Evolutionary conservation across 257 asterid species (phyloP).

Genomic region (Mentha longifolia): DNA sequence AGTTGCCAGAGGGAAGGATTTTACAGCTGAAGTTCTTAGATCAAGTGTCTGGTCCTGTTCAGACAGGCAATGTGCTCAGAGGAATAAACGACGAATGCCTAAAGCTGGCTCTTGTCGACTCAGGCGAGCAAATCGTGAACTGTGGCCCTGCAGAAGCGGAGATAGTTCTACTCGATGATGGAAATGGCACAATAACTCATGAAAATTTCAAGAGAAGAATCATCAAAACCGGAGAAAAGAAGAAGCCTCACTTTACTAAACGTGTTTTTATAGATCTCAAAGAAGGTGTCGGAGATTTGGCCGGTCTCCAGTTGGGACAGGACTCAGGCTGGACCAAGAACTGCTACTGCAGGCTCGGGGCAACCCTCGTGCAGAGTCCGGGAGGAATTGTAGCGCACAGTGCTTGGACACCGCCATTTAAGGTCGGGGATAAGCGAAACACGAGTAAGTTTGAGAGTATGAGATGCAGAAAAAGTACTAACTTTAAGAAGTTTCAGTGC

Average conservation of each 20-base stretch:
- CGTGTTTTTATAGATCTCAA: conserved; percentile 31
- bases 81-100: conserved; percentile 39
- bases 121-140: conserved; percentile 27
- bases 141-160: conserved; percentile 48
- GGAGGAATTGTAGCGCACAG: conserved; percentile 40
- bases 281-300: conserved; percentile 42
- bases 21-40: conserved; percentile 48
- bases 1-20: conserved; percentile 30
- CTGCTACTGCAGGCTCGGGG: conserved; percentile 55
- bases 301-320: conserved; percentile 44
- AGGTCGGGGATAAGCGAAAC: conserved; percentile 47
- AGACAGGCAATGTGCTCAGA: conserved; percentile 47
- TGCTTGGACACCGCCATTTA: conserved; percentile 47
- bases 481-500: too few species aligned
- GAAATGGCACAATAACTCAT: conserved; percentile 25
- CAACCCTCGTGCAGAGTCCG: conserved; percentile 33
- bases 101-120: conserved; percentile 48
- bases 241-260: conserved; percentile 49
- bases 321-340: conserved; percentile 40
- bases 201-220: conserved; percentile 43
- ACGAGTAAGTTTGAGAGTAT: conserved; percentile 36
- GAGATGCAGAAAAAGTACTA: too few species aligned
- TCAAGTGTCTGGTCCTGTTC: conserved; percentile 39
- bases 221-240: conserved; percentile 41
- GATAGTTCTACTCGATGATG: conserved; percentile 39